Conservation (phyloP, 257 asterid species). For the Solanum neorickii region DNA sequence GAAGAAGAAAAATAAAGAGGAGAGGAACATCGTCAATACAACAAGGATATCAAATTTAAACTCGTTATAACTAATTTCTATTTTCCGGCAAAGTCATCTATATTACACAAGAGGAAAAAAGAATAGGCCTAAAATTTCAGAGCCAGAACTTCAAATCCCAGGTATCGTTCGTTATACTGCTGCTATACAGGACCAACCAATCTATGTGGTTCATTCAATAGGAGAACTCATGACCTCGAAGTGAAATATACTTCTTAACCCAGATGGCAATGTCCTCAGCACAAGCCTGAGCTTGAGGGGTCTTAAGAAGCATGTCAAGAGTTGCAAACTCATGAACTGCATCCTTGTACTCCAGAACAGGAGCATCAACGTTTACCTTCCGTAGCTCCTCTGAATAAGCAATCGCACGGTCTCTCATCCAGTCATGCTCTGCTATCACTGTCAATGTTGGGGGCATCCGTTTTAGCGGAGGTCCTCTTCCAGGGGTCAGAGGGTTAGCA, state of each 20-base stretch:
- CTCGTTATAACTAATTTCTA: slow-evolving; percentile 8
- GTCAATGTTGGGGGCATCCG: slow-evolving; percentile 87
- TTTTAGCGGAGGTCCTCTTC: slow-evolving; percentile 55
- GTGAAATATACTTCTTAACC: slow-evolving; percentile 82
- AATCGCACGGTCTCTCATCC: slow-evolving; percentile 90
- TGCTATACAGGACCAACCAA: neutral
- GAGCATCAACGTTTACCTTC: slow-evolving; percentile 80
- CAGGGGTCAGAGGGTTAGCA: slow-evolving; percentile 60
- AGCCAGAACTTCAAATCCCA: neutral
- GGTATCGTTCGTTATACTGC: neutral
- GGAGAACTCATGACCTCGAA: slow-evolving; percentile 88
- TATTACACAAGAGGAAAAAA: slow-evolving; percentile 16
- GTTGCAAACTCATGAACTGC: slow-evolving; percentile 90
- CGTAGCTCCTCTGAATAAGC: slow-evolving; percentile 86
- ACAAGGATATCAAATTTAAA: slow-evolving; percentile 1
- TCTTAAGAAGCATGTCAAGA: slow-evolving; percentile 71
- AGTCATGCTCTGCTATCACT: slow-evolving; percentile 76
- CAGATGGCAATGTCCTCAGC: slow-evolving; percentile 83
- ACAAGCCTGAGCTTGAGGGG: slow-evolving; percentile 88
- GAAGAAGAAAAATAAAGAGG: neutral
- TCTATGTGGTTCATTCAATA: slow-evolving; percentile 29
- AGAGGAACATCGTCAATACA: neutral
- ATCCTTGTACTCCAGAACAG: slow-evolving; percentile 80
- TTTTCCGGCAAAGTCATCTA: slow-evolving; percentile 17
- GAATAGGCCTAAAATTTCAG: neutral